A percentile compares a stretch with the other conserved stretches of the same genome.
Evolutionary conservation across 2,329 filamentous ascomycete genomes (phyloP).

Genomic region (Emmonsiellopsis sp.): DNA sequence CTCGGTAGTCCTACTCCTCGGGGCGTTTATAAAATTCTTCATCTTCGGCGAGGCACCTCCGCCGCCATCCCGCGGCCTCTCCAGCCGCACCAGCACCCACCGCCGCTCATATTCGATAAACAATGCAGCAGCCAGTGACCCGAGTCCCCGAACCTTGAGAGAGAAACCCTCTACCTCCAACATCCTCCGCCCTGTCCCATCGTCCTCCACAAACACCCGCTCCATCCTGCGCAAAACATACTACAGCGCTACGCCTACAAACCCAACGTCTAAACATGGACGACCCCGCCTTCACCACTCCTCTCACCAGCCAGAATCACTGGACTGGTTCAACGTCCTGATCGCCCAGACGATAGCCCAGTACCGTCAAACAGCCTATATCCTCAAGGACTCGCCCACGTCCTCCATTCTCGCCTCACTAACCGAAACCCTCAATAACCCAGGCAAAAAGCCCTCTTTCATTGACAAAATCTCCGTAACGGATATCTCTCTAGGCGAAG

Average conservation of each 20-base stretch:
- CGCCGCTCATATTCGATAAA: slow-evolving; percentile 61
- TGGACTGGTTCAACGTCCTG: slow-evolving; percentile 99
- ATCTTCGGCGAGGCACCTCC: slow-evolving; percentile 93
- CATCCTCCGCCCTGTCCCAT: slow-evolving; percentile 62
- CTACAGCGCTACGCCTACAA: slow-evolving; percentile 57
- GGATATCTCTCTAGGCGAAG: slow-evolving; percentile 87
- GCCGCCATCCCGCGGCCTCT: slow-evolving; percentile 66
- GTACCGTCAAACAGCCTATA: slow-evolving; percentile 82
- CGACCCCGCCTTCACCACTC: slow-evolving; percentile 43
- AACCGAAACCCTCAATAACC: slow-evolving; percentile 78
- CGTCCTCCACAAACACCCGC: slow-evolving; percentile 72
- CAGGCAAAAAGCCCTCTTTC: slow-evolving; percentile 78
- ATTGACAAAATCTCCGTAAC: slow-evolving; percentile 89
- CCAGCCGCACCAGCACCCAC: slow-evolving; percentile 69
- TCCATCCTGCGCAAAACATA: slow-evolving; percentile 89
- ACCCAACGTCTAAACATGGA: slow-evolving; percentile 32
- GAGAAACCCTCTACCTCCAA: slow-evolving; percentile 51
- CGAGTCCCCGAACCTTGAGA: slow-evolving; percentile 36
- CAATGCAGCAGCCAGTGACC: slow-evolving; percentile 27
- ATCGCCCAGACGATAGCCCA: slow-evolving; percentile 95
- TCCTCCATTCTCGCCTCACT: slow-evolving; percentile 69
- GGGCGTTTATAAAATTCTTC: slow-evolving; percentile 98
- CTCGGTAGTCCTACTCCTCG: slow-evolving; percentile 81
- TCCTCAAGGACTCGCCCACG: slow-evolving; percentile 57
- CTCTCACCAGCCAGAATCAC: slow-evolving; percentile 87